Percentiles rank a stretch among this genome's conserved stretches.
phyloP scores from a whole-genome alignment of 768 basidiomycete species.

The Hypsizygus marmoreus region DNA sequence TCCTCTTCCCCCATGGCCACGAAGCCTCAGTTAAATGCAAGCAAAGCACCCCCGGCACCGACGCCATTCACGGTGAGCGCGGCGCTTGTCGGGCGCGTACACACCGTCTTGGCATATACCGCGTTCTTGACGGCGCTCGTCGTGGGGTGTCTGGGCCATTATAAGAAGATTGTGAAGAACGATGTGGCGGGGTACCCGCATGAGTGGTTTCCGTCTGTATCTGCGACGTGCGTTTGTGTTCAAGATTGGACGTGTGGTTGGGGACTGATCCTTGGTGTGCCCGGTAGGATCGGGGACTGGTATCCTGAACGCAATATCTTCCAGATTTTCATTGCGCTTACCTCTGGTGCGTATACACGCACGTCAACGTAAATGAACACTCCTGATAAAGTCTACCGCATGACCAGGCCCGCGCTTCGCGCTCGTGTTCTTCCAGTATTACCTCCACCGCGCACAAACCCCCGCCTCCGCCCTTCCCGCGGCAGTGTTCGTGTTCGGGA shows the following conservation, averaged over 20 bases:
- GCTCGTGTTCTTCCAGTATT: conserved; percentile 64
- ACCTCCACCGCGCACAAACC: conserved; percentile 47
- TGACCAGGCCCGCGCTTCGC: conserved; percentile 72
- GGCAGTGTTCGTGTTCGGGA: conserved; percentile 59
- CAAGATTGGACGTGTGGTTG: background rate
- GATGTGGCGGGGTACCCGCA: conserved; percentile 78
- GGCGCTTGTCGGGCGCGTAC: conserved; percentile 57
- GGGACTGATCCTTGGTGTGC: background rate
- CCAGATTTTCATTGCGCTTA: conserved; percentile 85
- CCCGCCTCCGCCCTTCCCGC: conserved; percentile 48
- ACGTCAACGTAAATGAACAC: no score
- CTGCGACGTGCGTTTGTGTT: conserved; percentile 61
- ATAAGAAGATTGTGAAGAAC: conserved; percentile 85
- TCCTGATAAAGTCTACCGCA: no score
- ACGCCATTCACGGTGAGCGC: conserved; percentile 40
- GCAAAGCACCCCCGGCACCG: background rate
- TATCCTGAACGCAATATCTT: conserved; percentile 84
- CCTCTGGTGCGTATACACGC: conserved; percentile 54
- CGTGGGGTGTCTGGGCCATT: conserved; percentile 71
- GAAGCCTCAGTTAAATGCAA: conserved; percentile 2
- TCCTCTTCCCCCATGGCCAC: conserved; percentile 5
- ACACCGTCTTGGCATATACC: conserved; percentile 63
- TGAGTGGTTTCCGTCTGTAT: conserved; percentile 92
- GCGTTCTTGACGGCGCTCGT: conserved; percentile 69
- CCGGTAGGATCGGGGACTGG: conserved; percentile 82